A percentile compares a stretch with the other conserved stretches of the same genome.
Evolutionary conservation across 805 yeast species (phyloP).

Genomic region (Peterozyma toletana): DNA sequence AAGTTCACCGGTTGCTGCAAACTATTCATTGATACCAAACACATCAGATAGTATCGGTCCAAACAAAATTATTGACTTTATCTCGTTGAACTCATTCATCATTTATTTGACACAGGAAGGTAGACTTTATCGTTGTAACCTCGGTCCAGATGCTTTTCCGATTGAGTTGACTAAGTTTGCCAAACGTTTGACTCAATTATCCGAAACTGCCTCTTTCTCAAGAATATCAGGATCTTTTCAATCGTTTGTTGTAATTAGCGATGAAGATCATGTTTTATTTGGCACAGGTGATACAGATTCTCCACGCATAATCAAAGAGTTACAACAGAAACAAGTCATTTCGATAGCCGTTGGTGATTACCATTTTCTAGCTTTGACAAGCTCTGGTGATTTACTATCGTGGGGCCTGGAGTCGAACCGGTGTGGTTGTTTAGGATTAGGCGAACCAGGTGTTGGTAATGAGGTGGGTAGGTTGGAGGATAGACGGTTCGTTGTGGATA

Average conservation of each 20-base stretch:
- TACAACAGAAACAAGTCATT: conserved; percentile 41
- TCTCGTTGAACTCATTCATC: conserved; percentile 45
- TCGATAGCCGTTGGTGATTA: conserved; percentile 67
- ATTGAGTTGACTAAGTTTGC: conserved; percentile 20
- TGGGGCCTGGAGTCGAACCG: conserved; percentile 63
- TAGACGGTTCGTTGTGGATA: conserved; percentile 13
- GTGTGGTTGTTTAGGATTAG: conserved; percentile 73
- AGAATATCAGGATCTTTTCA: conserved; percentile 50
- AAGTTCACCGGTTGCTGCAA: conserved; percentile 26
- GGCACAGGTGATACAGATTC: conserved; percentile 23
- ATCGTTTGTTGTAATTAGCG: conserved; percentile 48
- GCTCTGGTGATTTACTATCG: conserved; percentile 45
- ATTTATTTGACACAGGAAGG: conserved; percentile 43
- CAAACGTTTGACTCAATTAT: conserved; percentile 11
- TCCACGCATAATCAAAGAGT: conserved; percentile 29
- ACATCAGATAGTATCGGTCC: conserved; percentile 27
- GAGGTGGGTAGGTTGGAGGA: conserved; percentile 18
- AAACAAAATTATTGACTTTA: conserved; percentile 41
- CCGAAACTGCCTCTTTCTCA: conserved; percentile 27
- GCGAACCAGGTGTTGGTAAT: conserved; percentile 18
- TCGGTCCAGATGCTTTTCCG: conserved; percentile 11
- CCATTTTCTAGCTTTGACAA: conserved; percentile 57
- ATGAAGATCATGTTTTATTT: conserved; percentile 36
- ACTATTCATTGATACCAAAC: conserved; percentile 31
- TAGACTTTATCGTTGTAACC: conserved; percentile 26